phyloP scores from a whole-genome alignment of 768 basidiomycete species.

The Agrocybe praecox region DNA sequence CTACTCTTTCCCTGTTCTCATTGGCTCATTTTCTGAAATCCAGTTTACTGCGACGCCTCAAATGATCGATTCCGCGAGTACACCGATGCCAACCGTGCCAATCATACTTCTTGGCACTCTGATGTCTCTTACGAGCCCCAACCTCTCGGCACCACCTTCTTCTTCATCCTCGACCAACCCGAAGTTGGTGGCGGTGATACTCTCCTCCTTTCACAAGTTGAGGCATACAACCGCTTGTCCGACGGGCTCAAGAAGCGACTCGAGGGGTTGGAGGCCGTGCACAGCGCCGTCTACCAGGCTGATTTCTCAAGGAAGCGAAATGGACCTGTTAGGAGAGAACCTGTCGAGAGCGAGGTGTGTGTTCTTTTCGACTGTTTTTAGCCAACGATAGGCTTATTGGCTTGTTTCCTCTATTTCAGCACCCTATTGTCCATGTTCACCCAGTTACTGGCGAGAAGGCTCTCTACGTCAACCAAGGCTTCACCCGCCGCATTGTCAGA shows the following conservation, averaged over 20 bases:
- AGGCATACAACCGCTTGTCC: constrained; percentile 62
- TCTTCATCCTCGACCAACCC: constrained; percentile 56
- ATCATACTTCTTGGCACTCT: constrained; percentile 53
- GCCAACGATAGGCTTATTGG: no score
- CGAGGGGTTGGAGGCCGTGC: constrained; percentile 58
- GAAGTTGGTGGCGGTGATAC: constrained; percentile 51
- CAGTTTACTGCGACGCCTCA: constrained; percentile 53
- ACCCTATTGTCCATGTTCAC: constrained; percentile 58
- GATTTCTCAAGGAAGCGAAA: constrained; percentile 44
- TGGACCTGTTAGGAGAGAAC: constrained; percentile 52
- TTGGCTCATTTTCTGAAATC: not conserved
- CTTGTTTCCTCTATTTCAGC: constrained; percentile 25
- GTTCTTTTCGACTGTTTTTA: not conserved
- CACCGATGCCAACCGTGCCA: constrained; percentile 41
- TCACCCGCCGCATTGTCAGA: constrained; percentile 57
- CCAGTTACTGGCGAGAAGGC: constrained; percentile 68
- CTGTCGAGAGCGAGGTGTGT: constrained; percentile 34
- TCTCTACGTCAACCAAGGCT: constrained; percentile 58
- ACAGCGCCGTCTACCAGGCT: constrained; percentile 55
- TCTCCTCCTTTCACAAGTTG: constrained; percentile 57
- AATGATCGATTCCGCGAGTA: constrained; percentile 47
- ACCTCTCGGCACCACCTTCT: constrained; percentile 57
- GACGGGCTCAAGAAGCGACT: constrained; percentile 58
- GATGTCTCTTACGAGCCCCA: constrained; percentile 62
- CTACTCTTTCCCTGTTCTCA: not conserved